Evolutionary conservation across 2,329 filamentous ascomycete species (phyloP).

Genomic region (Cercospora berteroae): DNA sequence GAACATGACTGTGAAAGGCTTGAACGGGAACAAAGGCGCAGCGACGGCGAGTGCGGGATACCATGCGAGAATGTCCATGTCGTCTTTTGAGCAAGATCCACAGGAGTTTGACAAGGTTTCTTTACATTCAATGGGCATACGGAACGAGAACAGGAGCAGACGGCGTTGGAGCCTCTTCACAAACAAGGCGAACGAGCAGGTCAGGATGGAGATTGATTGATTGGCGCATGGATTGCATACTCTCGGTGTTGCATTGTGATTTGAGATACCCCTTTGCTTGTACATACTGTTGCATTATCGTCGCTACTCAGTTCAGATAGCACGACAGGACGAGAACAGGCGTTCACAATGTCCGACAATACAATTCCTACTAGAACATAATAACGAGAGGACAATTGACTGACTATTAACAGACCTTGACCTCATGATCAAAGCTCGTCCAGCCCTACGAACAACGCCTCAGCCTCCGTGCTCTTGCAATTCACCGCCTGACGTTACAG

Average conservation of each 20-base stretch:
- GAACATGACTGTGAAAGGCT: background rate
- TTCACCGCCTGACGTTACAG: background rate
- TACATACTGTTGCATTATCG: background rate
- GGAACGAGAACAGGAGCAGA: constrained; percentile 7
- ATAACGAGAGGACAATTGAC: background rate
- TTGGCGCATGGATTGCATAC: background rate
- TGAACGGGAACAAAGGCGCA: background rate
- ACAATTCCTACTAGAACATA: too few relatives aligned
- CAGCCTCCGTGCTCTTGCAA: background rate
- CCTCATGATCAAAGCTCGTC: background rate
- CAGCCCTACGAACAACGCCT: background rate
- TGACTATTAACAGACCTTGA: background rate
- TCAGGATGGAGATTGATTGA: constrained; percentile 10
- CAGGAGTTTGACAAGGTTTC: constrained; percentile 4
- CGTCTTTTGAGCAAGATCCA: constrained; percentile 2
- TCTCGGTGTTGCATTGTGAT: background rate
- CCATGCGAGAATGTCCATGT: constrained; percentile 8
- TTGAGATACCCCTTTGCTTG: background rate
- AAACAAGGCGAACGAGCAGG: background rate
- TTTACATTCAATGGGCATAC: constrained; percentile 4
- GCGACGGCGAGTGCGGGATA: background rate
- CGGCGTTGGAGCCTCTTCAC: background rate
- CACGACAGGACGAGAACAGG: background rate
- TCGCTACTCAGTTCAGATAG: background rate
- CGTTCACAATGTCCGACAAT: background rate